Base-by-base conservation (phyloP, 1,139 yeast species). In the Taphrina populina region DNA sequence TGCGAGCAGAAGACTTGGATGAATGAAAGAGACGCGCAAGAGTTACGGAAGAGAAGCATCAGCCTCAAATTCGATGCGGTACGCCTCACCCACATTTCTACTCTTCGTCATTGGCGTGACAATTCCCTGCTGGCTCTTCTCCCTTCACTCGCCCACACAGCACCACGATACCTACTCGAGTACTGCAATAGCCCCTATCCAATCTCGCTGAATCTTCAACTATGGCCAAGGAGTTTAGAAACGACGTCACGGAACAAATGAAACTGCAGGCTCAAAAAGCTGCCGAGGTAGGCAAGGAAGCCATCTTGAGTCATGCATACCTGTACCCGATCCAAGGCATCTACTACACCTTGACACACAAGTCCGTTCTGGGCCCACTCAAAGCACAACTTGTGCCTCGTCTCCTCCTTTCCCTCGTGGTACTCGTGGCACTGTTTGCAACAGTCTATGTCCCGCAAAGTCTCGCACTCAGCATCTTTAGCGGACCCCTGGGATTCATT, bases 361-460 rank as follows among this genome's bases (percentile, higher is more conserved):
- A 33, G 33, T 30, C 44, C 10, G 37, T 49, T 32, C 26, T 29
- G 13, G 37, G 32, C 4, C 46, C 44, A n/a, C 30, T 49, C 46
- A 37, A 49, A 23, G 36, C 36, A 2, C 54, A 49, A 32, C 24
- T 43, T 23, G 20, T 34, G 29, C 56, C 56, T 5, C 46, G 46
- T 4, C 46, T 52, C 36, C n/a, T 29, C 15, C 26, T 52, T 8
- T 34, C 49, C 26, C 29, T 43, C 21, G 36, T 23, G 15, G 43
- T 43, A 2, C 17, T 44, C 23, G 41, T 35, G 40, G 35, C 20
- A 10, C 49, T 52, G 30, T 52, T 52, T 34, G 49, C 43, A 19
- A 41, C 49, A n/a, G 43, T 43, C 20, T 52, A 52, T 20, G 43
- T 52, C 13, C 56, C 56, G n/a, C 56, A 52, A 19, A 35, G 41